Conservation (phyloP, 768 basidiomycete species). For the Crepidotus variabilis region DNA sequence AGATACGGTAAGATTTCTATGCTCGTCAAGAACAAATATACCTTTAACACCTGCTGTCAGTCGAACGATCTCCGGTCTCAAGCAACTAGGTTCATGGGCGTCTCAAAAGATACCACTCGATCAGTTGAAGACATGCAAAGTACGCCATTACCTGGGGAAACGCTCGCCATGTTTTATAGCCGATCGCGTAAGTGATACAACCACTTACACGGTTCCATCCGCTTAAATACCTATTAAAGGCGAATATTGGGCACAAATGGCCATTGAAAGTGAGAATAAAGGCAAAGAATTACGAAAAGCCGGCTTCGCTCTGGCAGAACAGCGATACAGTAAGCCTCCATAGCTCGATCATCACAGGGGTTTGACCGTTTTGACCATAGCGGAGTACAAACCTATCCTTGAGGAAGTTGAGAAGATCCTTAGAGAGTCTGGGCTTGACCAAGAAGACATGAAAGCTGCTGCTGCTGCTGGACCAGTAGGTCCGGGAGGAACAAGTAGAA, state of each 20-base stretch:
- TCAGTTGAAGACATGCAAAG: constrained; percentile 66
- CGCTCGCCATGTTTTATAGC: constrained; percentile 77
- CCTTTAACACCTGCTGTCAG: too few relatives aligned
- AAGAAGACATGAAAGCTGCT: constrained; percentile 69
- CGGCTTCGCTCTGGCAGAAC: constrained; percentile 73
- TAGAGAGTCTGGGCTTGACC: constrained; percentile 80
- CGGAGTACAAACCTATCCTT: constrained; percentile 77
- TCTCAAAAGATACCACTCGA: constrained; percentile 51
- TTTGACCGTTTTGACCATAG: constrained; percentile 30
- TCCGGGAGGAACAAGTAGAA: constrained; percentile 49
- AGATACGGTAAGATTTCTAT: not conserved
- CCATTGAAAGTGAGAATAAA: constrained; percentile 56
- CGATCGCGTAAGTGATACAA: constrained; percentile 58
- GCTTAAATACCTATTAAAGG: constrained; percentile 32
- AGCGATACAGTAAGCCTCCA: constrained; percentile 61
- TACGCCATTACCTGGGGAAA: constrained; percentile 84
- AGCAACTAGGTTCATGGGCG: constrained; percentile 52
- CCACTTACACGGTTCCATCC: not conserved
- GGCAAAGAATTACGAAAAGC: constrained; percentile 78
- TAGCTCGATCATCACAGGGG: not conserved
- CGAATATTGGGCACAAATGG: constrained; percentile 79
- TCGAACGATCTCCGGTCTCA: constrained; percentile 28
- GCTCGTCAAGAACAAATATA: not conserved
- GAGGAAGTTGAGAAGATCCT: constrained; percentile 82
- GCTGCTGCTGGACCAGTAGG: constrained; percentile 38